Base-by-base conservation (phyloP, 192 early-diverging fungal species). In the Gorgonomyces haynaldii region DNA sequence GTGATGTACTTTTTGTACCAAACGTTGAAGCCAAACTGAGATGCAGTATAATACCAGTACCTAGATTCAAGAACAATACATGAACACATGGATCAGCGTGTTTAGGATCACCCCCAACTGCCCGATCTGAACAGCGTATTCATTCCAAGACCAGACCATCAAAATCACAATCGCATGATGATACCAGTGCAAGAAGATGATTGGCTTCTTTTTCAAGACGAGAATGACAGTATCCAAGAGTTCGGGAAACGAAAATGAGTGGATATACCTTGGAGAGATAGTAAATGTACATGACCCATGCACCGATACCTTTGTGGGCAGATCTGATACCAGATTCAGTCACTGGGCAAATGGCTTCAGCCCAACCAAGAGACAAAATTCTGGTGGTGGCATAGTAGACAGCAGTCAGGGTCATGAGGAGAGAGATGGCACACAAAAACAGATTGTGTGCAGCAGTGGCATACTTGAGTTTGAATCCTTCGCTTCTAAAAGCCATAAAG, bases 1-100 rank as follows among this genome's bases (percentile, higher is more conserved):
- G 67, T 69, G 29, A 69, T 45, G 50, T 69, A 69, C 56, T 67
- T 51, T 62, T 72, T 72, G 55, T 67, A 72, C 69, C 69, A 72
- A 4, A 71, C 63, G 0, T 39, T 50, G 23, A 38, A 38, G 23
- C 69, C 69, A 10, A 72, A 38, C 1, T 40, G 52, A 19, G 64
- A 32, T 3, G 37, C 48, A 54, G 51, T 66, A 45, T 72, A 72
- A 28, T 72, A 72, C 34, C 60, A 72, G 40, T 72, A n/a, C n/a
- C n/a, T n/a, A n/a, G n/a, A n/a, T n/a, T n/a, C n/a, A n/a, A n/a
- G n/a, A n/a, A n/a, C n/a, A n/a, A n/a, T n/a, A 72, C 70, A 72
- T 72, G 30, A 71, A 66, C 9, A 71, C 56, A 47, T 72, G 70
- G 2, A 72, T 46, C 6, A 64, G 34, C 2, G 67, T 67, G 29